Evolutionary conservation across 371 early-diverging fungal species (phyloP), one percentile per base, ranked within the genome.

Genomic region (Lichtheimia ornata): DNA sequence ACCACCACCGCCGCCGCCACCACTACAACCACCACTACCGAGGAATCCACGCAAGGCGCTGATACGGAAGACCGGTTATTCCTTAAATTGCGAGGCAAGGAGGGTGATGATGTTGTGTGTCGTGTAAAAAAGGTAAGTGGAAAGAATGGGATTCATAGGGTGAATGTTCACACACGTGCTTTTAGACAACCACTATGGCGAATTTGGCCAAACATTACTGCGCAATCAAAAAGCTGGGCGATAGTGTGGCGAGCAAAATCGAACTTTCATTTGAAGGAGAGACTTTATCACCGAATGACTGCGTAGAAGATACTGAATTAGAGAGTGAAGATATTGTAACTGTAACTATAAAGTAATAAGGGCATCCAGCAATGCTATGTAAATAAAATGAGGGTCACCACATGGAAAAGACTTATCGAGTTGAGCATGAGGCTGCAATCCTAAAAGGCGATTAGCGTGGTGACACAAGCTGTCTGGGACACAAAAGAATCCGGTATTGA

Each of bases 281-380:
- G 42, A 60, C 25, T 14, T 44, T 76, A 30, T 61, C 63, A 45
- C 56, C 55, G 9, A 53, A 65, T 30, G 42, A 45, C 15, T 62
- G 59, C 2, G 56, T 79, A 9, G 64, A 67, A 52, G 72, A 74
- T 6, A 70, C 69, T 0, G 77, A 76, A 9, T 56, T 76, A 47
- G 80, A 79, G 52, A 66, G 74, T 45, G 65, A 76, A 52, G 77
- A 76, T 61, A 56, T 79, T 44, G n/a, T 76, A 2, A 71, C 74
- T 24, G 80, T 74, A 6, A 44, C 51, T 25, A 59, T 61, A 9
- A 49, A 50, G 18, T 4, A 17, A 17, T 53, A 53, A 27, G 1
- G 18, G 15, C 18, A 18, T 0, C 45, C 0, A 28, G 7, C 0
- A 28, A 4, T 28, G 28, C 28, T 28, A 28, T 35, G 35, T 35